A percentile compares a stretch with the other conserved stretches of the same genome.
These are phyloP conservation scores for Pyrenophora graminea DNA, from an alignment of 2,329 filamentous ascomycete species.

Conservation along the genomic window DNA sequence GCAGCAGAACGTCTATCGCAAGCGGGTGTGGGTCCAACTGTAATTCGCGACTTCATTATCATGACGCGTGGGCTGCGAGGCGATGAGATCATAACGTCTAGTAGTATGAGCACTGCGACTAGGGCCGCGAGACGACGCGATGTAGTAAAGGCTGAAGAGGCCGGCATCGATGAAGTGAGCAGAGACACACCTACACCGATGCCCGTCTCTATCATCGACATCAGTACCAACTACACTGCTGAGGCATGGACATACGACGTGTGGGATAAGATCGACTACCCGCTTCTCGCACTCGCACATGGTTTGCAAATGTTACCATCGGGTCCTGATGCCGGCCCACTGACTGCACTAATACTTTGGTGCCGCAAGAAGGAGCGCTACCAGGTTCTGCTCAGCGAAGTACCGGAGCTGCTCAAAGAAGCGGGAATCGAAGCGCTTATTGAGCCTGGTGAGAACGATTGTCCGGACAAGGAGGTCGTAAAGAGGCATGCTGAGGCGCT, in stretches of 20 bases:
- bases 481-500: constrained; percentile 5
- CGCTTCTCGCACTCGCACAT: constrained; percentile 21
- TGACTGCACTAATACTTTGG: constrained; percentile 21
- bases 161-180: not conserved
- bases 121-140: not conserved
- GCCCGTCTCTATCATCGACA: not conserved
- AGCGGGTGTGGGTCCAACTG: not conserved
- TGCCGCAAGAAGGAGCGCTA: constrained; percentile 5
- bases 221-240: constrained; percentile 12
- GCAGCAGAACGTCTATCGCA: constrained; percentile 10
- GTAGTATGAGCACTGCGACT: not conserved
- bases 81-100: not conserved
- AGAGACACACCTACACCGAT: not conserved
- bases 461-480: constrained; percentile 18
- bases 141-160: not conserved
- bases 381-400: constrained; percentile 14
- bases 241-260: constrained; percentile 14
- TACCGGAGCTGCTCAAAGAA: constrained; percentile 7
- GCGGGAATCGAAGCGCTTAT: constrained; percentile 14
- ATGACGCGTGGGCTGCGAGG: constrained; percentile 14
- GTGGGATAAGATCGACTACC: constrained; percentile 22
- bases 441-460: constrained; percentile 1
- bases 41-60: constrained; percentile 17
- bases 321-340: constrained; percentile 21
- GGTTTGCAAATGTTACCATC: constrained; percentile 17